Percentiles rank a stretch among this genome's conserved stretches.
phyloP scores from a whole-genome alignment of 768 basidiomycete species.

The Mycena crocata region DNA sequence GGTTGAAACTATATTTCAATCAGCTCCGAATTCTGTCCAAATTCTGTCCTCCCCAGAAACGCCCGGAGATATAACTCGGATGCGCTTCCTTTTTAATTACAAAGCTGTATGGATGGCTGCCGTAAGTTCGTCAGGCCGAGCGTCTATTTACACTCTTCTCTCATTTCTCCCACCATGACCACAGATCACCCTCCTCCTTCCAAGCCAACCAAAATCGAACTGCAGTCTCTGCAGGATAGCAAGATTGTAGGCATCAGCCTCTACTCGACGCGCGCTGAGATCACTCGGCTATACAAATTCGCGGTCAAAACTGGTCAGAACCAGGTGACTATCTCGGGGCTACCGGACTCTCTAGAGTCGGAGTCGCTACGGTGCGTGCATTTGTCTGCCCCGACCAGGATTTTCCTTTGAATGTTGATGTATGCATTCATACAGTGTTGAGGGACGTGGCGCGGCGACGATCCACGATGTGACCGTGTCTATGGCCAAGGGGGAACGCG shows the following conservation, averaged over 20 bases:
- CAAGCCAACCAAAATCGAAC: constrained; percentile 42
- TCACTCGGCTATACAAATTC: constrained; percentile 45
- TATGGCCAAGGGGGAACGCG: constrained; percentile 7
- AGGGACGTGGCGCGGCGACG: constrained; percentile 57
- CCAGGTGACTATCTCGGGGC: constrained; percentile 52
- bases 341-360: constrained; percentile 51
- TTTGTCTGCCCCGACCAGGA: not conserved
- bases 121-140: too few relatives aligned
- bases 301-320: constrained; percentile 53
- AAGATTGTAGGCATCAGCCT: constrained; percentile 45
- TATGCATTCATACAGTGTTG: constrained; percentile 48
- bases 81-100: too few relatives aligned
- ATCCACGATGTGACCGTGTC: constrained; percentile 58
- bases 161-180: not conserved
- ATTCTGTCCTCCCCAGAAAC: too few relatives aligned
- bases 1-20: too few relatives aligned
- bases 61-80: too few relatives aligned
- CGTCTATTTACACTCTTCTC: not conserved
- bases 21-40: too few relatives aligned
- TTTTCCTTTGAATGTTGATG: not conserved
- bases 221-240: constrained; percentile 46
- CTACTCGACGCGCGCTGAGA: not conserved
- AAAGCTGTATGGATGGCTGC: too few relatives aligned
- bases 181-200: constrained; percentile 23
- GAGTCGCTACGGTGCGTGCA: constrained; percentile 53